Percentiles rank a stretch among this genome's conserved stretches.
These are phyloP conservation scores for Jacaranda mimosifolia DNA, from an alignment of 257 asterid genomes.

Conservation along the genomic window DNA sequence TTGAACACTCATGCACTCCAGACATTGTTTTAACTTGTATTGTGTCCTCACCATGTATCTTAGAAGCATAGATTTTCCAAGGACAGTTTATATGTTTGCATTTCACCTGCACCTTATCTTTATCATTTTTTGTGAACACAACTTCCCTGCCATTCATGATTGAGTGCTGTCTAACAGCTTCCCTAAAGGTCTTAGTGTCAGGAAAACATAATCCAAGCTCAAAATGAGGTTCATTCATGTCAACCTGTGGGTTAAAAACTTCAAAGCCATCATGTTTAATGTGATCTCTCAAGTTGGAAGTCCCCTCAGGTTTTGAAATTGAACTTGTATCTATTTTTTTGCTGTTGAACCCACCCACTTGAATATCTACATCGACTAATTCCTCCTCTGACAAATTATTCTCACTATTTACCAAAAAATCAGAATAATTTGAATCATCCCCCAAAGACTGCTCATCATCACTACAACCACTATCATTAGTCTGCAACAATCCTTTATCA, in stretches of 20 bases:
- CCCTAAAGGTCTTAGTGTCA: background rate
- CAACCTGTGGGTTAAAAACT: background rate
- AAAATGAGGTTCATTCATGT: background rate
- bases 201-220: background rate
- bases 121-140: background rate
- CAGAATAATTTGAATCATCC: background rate
- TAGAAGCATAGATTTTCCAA: background rate
- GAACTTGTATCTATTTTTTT: background rate
- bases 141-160: background rate
- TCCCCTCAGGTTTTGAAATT: no score
- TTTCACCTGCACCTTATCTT: background rate
- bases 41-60: background rate
- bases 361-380: background rate
- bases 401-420: background rate
- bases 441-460: background rate
- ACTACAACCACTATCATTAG: background rate
- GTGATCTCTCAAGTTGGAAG: background rate
- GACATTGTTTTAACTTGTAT: background rate
- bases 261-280: no score
- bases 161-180: background rate
- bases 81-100: background rate
- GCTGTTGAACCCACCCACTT: background rate
- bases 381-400: background rate
- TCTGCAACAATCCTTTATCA: background rate
- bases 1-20: background rate